Base-by-base conservation (phyloP, 805 yeast genomes). In the Hanseniaspora meyeri region DNA sequence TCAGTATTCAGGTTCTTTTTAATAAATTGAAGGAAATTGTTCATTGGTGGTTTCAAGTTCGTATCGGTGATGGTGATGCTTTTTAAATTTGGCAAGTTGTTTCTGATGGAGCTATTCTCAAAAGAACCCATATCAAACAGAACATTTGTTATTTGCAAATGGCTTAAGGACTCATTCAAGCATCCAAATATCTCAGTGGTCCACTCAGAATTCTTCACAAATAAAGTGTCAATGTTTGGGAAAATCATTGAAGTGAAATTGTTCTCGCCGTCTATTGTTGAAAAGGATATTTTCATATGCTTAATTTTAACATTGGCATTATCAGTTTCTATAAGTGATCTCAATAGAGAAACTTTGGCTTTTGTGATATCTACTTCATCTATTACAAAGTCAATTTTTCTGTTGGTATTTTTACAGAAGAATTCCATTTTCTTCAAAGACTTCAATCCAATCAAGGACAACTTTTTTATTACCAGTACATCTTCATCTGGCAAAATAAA, bases 151-250 rank as follows among this genome's bases (percentile, higher is more conserved):
- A 56, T 43, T 5, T 24, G 29, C 14, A 56, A 37, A 4, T 16
- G 11, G 10, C 31, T 38, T 9, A 56, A 29, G 17, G 17, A 10
- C 9, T 29, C 11, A 16, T 56, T 50, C n/a, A 56, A 40, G n/a
- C 48, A 45, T n/a, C 20, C 34, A 27, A 51, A 50, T 8, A 50
- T 24, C 11, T 17, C 36, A 20, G 47, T 40, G 12, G 17, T 12
- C 58, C 58, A 56, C n/a, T 19, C 43, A 5, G 54, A 43, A 14
- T 56, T 45, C 20, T 31, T 39, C 0, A 46, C 43, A 20, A 49
- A 17, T 14, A 46, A 32, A 10, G 47, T 39, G 16, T 50, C 43
- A 27, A 51, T 45, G n/a, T 10, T 38, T 4, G 58, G 55, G 19
- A 56, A 56, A 3, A 9, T 16, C 27, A 45, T 14, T 14, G 29